phyloP scores from a whole-genome alignment of 2,329 filamentous ascomycete genomes.

The Thielaviopsis ethacetica region DNA sequence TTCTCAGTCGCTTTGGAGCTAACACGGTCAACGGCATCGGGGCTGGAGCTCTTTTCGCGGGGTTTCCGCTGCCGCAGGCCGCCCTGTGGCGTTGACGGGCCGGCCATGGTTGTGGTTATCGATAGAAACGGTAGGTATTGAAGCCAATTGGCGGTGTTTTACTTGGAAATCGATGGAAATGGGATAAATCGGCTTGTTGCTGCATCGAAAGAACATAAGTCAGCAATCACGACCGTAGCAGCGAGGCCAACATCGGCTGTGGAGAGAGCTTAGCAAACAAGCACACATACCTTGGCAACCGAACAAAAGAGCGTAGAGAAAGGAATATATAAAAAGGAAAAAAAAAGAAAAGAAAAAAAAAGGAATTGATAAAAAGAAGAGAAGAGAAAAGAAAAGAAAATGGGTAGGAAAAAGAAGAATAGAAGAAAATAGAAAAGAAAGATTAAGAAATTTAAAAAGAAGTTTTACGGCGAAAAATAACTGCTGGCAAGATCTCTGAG shows the following conservation, averaged over 20 bases:
- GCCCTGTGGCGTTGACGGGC: constrained; percentile 36
- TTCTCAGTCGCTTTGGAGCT: constrained; percentile 28
- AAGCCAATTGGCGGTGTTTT: neutral
- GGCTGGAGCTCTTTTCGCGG: constrained; percentile 28
- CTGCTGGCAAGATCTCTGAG: neutral
- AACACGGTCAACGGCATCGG: constrained; percentile 22
- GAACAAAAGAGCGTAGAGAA: neutral
- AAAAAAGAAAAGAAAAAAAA: constrained; percentile 4
- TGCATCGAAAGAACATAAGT: neutral
- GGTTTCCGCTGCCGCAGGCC: constrained; percentile 43
- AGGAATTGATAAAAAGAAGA: constrained; percentile 7
- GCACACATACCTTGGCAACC: neutral
- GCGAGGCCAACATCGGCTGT: neutral
- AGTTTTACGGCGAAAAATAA: constrained; percentile 11
- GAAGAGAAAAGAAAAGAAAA: constrained; percentile 11
- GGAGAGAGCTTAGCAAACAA: constrained; percentile 2
- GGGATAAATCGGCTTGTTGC: neutral
- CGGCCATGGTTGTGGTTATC: constrained; percentile 25
- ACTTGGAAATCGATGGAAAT: neutral
- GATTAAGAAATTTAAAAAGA: constrained; percentile 11
- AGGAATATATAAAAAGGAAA: neutral
- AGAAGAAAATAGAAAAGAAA: constrained; percentile 12
- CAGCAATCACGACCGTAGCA: neutral
- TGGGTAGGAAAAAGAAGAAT: constrained; percentile 11
- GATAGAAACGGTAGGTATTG: constrained; percentile 11